Evolutionary conservation across 345 rosid species (phyloP), one percentile per base, ranked within the genome.

Genomic region (Streptanthus diversifolius): DNA sequence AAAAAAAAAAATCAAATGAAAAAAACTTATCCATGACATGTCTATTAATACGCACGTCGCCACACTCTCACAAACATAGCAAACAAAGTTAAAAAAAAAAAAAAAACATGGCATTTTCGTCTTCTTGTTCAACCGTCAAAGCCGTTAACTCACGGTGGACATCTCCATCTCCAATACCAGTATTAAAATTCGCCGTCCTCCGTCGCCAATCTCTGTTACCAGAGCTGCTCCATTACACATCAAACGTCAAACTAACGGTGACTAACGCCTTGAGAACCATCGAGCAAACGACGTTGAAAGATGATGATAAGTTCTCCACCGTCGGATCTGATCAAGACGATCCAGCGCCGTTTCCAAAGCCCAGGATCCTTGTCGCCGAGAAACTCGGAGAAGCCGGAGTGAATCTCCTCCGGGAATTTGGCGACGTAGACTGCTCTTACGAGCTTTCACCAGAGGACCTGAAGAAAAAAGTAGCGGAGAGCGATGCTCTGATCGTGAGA

Each of bases 311-410:
- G 4, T 14, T 40, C 62, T 63, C 76, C 22, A 71, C 68, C 11
- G 64, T 44, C 17, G 71, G 48, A 24, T 45, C 60, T 35, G 78
- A 43, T 4, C 10, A 32, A 49, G 66, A 67, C 1, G 51, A 22
- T 11, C 32, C 35, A 30, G 39, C 29, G 37, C 1, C 15, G 52
- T 33, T 44, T 43, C 27, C 60, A 14, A 69, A 27, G 70, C 88
- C 89, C 0, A 83, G 75, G 5, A 87, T 91, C 60, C 77, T 91
- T 53, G 88, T 91, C 59, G 82, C 96, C 68, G 96, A 89, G 88
- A 91, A 91, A 69, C 97, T 91, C 5, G 93, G 93, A 74, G 84
- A 84, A 24, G 88, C 91, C 11, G 97, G 97, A n/a, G 56, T 91
- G 37, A 66, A 80, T 55, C 80, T 89, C 61, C 75, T 89, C 40